These are phyloP conservation scores for Nemania diffusa DNA, from an alignment of 2,329 filamentous ascomycete species.

Conservation along the genomic window DNA sequence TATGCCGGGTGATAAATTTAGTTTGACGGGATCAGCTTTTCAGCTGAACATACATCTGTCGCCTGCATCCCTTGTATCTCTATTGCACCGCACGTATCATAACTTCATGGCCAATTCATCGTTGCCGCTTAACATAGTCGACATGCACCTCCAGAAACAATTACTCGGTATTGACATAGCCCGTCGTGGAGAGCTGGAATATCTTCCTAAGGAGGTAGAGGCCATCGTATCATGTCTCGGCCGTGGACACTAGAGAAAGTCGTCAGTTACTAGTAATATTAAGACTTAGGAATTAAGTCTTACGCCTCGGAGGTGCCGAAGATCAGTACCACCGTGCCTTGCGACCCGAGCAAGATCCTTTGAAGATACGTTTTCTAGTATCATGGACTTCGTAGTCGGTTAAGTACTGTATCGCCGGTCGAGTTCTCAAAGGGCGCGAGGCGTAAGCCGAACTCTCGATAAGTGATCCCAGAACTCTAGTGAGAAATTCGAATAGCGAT, in stretches of 20 bases:
- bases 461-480: conserved; percentile 45
- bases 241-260: conserved; percentile 7
- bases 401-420: conserved; percentile 42
- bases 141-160: too few relatives aligned
- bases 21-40: too few relatives aligned
- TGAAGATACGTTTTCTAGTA: background rate
- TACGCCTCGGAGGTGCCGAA: conserved; percentile 49
- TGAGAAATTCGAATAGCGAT: conserved; percentile 23
- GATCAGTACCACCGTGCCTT: conserved; percentile 50
- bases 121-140: too few relatives aligned
- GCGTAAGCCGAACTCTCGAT: conserved; percentile 44
- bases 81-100: too few relatives aligned
- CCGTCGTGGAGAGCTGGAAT: too few relatives aligned
- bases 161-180: too few relatives aligned
- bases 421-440: conserved; percentile 44
- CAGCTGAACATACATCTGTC: too few relatives aligned
- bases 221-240: conserved; percentile 2
- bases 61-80: too few relatives aligned
- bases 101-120: too few relatives aligned
- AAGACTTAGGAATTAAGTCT: too few relatives aligned
- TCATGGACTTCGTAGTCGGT: background rate
- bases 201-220: too few relatives aligned
- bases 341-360: conserved; percentile 43
- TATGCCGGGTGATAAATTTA: too few relatives aligned
- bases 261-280: conserved; percentile 4